Percentiles rank a stretch among this genome's conserved stretches.
These are phyloP conservation scores for Kwoniella newhampshirensis DNA, from an alignment of 768 basidiomycete species.

Conservation along the genomic window DNA sequence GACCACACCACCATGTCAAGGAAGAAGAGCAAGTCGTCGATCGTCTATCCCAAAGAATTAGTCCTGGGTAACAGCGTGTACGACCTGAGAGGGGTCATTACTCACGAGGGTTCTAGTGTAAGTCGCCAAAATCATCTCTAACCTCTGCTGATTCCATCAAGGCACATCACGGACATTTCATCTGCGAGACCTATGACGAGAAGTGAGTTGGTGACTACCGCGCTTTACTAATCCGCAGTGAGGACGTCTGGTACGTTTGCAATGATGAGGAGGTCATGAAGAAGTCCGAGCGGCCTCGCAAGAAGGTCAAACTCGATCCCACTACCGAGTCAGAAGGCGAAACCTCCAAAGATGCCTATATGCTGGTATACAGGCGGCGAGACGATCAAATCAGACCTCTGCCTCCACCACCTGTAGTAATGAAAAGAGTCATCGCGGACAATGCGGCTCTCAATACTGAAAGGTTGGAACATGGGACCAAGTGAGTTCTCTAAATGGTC, in stretches of 20 bases:
- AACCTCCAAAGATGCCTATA: constrained; percentile 82
- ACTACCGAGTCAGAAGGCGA: constrained; percentile 7
- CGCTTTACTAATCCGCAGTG: constrained; percentile 55
- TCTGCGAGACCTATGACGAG: constrained; percentile 44
- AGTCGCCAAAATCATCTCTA: constrained; percentile 61
- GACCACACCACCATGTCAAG: constrained; percentile 74
- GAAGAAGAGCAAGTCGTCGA: constrained; percentile 78
- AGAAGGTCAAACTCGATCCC: constrained; percentile 17
- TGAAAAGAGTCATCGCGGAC: constrained; percentile 12
- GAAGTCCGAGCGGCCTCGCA: constrained; percentile 54
- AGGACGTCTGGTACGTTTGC: constrained; percentile 80
- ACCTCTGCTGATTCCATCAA: constrained; percentile 71
- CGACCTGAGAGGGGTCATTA: constrained; percentile 76
- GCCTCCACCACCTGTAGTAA: constrained; percentile 16
- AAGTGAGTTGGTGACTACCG: constrained; percentile 18
- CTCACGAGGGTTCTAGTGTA: constrained; percentile 89
- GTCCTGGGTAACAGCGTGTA: constrained; percentile 71
- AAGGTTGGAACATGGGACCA: constrained; percentile 7
- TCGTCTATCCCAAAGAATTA: constrained; percentile 72
- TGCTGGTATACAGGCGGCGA: constrained; percentile 78
- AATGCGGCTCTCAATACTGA: constrained; percentile 16
- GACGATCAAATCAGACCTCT: neutral
- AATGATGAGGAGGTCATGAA: constrained; percentile 82
- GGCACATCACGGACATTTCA: constrained; percentile 52
- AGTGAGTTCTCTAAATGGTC: constrained; percentile 16